Evolutionary conservation across 202 grass and related monocot species (phyloP), one percentile per base, ranked within the genome.

Genomic region (Bolboschoenoplectus hybrid): DNA sequence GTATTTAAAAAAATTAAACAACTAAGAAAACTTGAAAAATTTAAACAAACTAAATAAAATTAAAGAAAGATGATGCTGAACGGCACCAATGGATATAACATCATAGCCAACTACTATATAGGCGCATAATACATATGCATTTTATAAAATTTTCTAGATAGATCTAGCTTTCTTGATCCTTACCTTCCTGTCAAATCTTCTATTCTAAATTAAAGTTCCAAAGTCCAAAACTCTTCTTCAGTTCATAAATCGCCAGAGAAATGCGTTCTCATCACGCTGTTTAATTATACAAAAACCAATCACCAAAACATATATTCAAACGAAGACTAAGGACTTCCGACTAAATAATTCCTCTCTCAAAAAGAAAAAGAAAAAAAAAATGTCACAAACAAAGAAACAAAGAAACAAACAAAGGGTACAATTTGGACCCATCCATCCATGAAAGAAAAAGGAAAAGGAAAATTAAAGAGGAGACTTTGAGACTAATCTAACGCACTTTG

Each of bases 201-300:
- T 74, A 3, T 52, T 34, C 6, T 17, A 43, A 70, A 45, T 14
- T 13, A 45, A 17, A 67, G 64, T 40, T 67, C 64, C 64, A 67
- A 65, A 35, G 9, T 63, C 61, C 61, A 34, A 67, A 67, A 10
- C 40, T 9, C 45, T 2, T 12, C 20, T 4, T 13, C 34, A 61
- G 12, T 52, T 52, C 71, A 9, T 50, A 49, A 74, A 74, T 46
- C 2, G 20, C 50, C 51, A 74, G 20, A 26, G 71, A 74, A 82
- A 47, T 50, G 80, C 80, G 80, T 82, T 82, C n/a, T 56, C 81
- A 69, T 53, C 9, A 84, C 46, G 60, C 63, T 56, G 81, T 84
- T 84, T 69, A 68, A 51, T 26, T 26, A 26, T 26, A 51, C 6
- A 57, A 9, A 79, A 50, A 26, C 6, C 12, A 57, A 38, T 9